phyloP scores from a whole-genome alignment of 768 basidiomycete species.

The Kwoniella sp. region DNA sequence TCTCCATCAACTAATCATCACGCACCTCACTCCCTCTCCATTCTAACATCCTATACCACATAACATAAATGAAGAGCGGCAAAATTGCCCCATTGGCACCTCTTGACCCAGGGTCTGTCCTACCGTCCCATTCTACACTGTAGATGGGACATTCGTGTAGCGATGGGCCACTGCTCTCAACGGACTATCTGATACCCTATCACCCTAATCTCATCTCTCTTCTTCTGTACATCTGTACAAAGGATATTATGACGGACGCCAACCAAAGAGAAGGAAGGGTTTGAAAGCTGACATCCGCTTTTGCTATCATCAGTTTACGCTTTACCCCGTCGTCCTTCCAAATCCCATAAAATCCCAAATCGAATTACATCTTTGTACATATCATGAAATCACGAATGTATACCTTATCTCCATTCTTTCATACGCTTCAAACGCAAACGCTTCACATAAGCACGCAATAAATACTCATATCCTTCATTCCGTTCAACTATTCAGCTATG shows the following conservation, averaged over 20 bases:
- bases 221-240: too few relatives aligned
- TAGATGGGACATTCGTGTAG: neutral
- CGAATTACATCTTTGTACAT: neutral
- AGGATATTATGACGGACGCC: too few relatives aligned
- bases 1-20: too few relatives aligned
- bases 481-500: too few relatives aligned
- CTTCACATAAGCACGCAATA: neutral
- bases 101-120: slow-evolving; percentile 51
- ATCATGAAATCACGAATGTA: neutral
- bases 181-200: slow-evolving; percentile 33
- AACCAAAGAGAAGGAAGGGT: too few relatives aligned
- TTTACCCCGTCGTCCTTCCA: too few relatives aligned
- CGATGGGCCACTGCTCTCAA: slow-evolving; percentile 32
- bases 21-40: too few relatives aligned
- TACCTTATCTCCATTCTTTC: neutral
- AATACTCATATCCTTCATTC: neutral
- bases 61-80: slow-evolving; percentile 49
- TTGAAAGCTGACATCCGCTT: too few relatives aligned
- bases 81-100: slow-evolving; percentile 52
- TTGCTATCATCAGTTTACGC: too few relatives aligned
- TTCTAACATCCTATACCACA: neutral
- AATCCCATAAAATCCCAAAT: too few relatives aligned
- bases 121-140: slow-evolving; percentile 1
- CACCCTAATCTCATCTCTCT: neutral
- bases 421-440: neutral